phyloP scores from a whole-genome alignment of 148 eudicot species.

The Linanthus parryae region DNA sequence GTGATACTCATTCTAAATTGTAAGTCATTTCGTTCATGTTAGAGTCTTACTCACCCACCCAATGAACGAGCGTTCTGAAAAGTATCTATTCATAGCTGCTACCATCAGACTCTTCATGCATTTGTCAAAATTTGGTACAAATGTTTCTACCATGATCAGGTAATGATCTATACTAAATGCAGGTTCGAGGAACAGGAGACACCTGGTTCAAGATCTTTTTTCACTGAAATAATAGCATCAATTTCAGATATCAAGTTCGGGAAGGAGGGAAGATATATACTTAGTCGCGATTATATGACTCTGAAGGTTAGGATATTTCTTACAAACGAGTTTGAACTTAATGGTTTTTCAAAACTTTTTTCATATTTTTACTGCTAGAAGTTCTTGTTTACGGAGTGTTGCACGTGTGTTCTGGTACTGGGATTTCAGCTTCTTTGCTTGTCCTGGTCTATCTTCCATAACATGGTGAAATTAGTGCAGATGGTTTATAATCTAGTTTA shows the following conservation, averaged over 20 bases:
- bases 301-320: constrained; percentile 39
- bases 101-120: too few relatives aligned
- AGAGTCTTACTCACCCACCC: neutral
- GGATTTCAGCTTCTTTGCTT: too few relatives aligned
- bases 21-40: constrained; percentile 30
- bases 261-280: constrained; percentile 57
- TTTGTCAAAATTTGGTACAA: neutral
- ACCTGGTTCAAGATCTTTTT: constrained; percentile 68
- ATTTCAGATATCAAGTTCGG: constrained; percentile 75
- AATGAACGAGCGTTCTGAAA: too few relatives aligned
- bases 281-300: constrained; percentile 74
- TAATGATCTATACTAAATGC: constrained; percentile 16
- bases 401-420: too few relatives aligned
- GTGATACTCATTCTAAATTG: constrained; percentile 72
- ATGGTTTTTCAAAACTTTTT: neutral
- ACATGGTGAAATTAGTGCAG: too few relatives aligned
- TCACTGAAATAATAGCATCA: constrained; percentile 73
- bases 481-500: too few relatives aligned
- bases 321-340: constrained; percentile 2
- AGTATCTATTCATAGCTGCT: too few relatives aligned
- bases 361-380: too few relatives aligned
- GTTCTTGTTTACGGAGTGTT: too few relatives aligned
- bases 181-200: constrained; percentile 70
- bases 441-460: too few relatives aligned
- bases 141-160: neutral